Base-by-base conservation (phyloP, 768 basidiomycete species). In the Russula sp. region DNA sequence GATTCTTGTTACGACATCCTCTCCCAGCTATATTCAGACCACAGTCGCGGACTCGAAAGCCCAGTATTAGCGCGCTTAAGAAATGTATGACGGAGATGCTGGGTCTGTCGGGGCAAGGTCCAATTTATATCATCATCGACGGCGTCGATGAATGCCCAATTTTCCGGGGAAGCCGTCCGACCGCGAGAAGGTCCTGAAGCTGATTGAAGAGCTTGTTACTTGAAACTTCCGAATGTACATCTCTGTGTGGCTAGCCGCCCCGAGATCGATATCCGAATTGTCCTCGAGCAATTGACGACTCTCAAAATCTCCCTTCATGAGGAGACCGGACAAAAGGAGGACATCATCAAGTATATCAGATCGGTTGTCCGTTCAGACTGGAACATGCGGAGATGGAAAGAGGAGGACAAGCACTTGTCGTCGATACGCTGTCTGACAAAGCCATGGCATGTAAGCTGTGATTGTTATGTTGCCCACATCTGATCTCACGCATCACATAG, bases 311-410 rank as follows among this genome's bases (percentile, higher is more conserved):
- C 32, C 5, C 30, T 53, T 40, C n/a, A 48, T n/a, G 24, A 44
- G 18, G 24, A 63, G 28, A 8, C 24, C 8, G 11, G 38, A 7
- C 48, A 44, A 53, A 53, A 53, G n/a, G 32, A 22, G 24, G 28
- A 63, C 42, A 48, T 63, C 13, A 36, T 9, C 24, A 3, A 49
- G 11, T 44, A 64, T 4, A 13, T 64, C 42, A 53, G 9, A 38
- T n/a, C 24, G 2, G 24, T 36, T n/a, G 42, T 64, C 13, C 20
- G 10, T 13, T 46, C 59, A 14, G 59, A 64, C 51, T 8, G 34
- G 6, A 46, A 9, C 20, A 59, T 64, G 57, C 51, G 44, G 46
- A 61, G 18, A 7, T 64, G 63, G 63, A 53, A 20, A 48, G 51
- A 18, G 1, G 16, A n/a, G 14, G 57, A 53, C 14, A n/a, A 53